These are phyloP conservation scores for Cantharellus cinnabarinus DNA, from an alignment of 768 basidiomycete genomes.

Conservation along the genomic window DNA sequence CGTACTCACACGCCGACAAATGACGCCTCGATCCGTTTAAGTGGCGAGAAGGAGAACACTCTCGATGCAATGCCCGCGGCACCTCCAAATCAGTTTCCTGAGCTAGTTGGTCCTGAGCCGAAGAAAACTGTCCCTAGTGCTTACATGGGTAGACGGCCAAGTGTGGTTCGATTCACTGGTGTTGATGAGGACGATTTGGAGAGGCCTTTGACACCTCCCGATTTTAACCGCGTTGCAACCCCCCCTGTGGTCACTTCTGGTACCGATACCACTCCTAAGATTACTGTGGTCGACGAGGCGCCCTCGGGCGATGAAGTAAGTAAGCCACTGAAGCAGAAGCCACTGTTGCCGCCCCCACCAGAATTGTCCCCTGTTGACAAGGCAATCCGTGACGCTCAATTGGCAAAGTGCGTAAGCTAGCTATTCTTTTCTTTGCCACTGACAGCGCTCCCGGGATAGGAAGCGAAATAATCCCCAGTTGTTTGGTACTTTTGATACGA, in stretches of 20 bases:
- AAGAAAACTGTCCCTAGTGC: not conserved
- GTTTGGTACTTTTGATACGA: constrained; percentile 57
- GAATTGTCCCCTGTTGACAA: too few species aligned
- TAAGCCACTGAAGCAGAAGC: too few species aligned
- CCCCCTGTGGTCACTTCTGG: too few species aligned
- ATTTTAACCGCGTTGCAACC: not conserved
- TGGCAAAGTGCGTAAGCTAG: too few species aligned
- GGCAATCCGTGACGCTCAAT: too few species aligned
- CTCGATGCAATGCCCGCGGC: not conserved
- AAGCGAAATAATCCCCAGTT: constrained; percentile 32
- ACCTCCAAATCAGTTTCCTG: not conserved
- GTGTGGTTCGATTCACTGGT: not conserved
- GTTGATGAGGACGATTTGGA: constrained; percentile 1
- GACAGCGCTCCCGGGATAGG: not conserved
- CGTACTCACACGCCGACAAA: not conserved
- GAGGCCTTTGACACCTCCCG: not conserved
- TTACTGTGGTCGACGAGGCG: too few species aligned
- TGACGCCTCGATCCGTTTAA: not conserved
- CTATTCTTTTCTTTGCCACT: not conserved
- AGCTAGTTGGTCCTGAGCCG: not conserved
- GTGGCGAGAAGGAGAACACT: too few species aligned
- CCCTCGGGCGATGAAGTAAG: too few species aligned
- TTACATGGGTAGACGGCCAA: not conserved
- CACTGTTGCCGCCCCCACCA: too few species aligned
- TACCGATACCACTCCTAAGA: too few species aligned